Evolutionary conservation across 1,284 basidiomycete genomes (phyloP), one percentile per base, ranked within the genome.

Genomic region (Apiotrichum gamsii): DNA sequence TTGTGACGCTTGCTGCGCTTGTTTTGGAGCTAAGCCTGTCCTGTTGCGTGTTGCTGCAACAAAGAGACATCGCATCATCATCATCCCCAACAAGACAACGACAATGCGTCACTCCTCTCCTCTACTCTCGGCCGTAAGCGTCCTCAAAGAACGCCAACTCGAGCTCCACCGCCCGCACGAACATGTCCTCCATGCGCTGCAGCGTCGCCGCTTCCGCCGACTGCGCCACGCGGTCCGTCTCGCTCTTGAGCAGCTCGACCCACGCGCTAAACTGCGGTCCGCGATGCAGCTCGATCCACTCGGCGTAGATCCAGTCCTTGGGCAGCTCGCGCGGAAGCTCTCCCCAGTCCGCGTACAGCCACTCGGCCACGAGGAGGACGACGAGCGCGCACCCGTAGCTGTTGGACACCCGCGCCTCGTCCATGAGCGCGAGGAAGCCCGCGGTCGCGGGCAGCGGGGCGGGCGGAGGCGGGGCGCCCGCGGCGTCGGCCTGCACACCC

Each of bases 261-360:
- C 53, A 54, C 13, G 5, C 11, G 40, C 43, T 49, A n/a, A 54
- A 54, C 16, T 21, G 39, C 11, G 9, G 16, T 0, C 53, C 53
- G 43, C 53, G 46, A 29, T 54, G 53, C 29, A 54, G 46, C n/a
- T 54, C 53, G 53, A 54, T 54, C 53, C 53, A 54, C 33, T 51
- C 53, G 32, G 40, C 24, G 36, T 49, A 28, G 0, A 54, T 30
- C 53, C 53, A 54, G 43, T 54, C 43, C 0, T 18, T 10, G 2
- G 53, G 53, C 6, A 23, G 29, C 4, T 36, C 5, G 8, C 14
- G 21, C 1, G 19, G 1, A 14, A 32, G 33, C 19, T 9, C 0
- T 28, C 30, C 30, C 53, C 53, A 54, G 49, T 54, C 53, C 43
- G 51, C 49, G 44, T 54, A 54, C 18, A 54, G 43, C 53, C 53